Conservation (phyloP, 2,329 filamentous ascomycete genomes). For the Alternaria conjuncta region DNA sequence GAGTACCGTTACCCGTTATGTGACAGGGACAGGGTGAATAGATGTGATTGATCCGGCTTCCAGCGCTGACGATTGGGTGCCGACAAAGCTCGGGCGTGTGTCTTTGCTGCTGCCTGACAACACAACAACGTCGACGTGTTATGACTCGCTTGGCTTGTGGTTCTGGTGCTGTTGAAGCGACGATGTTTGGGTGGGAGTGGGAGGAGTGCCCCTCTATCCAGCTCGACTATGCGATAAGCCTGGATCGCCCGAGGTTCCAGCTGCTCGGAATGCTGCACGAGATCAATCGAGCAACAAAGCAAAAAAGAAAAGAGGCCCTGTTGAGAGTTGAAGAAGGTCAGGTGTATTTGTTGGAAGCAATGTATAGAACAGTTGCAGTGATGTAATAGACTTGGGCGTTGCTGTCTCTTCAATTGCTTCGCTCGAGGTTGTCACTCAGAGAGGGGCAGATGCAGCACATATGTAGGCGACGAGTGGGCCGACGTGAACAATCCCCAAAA, state of each 20-base stretch:
- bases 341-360: too few relatives aligned
- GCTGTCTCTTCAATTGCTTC: slow-evolving; percentile 7
- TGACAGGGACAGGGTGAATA: slow-evolving; percentile 41
- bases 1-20: slow-evolving; percentile 19
- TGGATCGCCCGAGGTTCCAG: slow-evolving; percentile 42
- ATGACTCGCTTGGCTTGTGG: slow-evolving; percentile 12
- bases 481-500: slow-evolving; percentile 32
- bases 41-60: slow-evolving; percentile 26
- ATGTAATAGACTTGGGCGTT: slow-evolving; percentile 15
- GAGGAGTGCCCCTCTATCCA: slow-evolving; percentile 30
- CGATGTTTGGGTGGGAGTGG: slow-evolving; percentile 8
- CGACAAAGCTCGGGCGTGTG: slow-evolving; percentile 29
- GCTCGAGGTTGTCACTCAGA: slow-evolving; percentile 23
- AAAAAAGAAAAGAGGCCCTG: not conserved
- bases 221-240: slow-evolving; percentile 39
- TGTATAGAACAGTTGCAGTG: not conserved
- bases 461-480: slow-evolving; percentile 39
- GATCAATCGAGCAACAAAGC: slow-evolving; percentile 10
- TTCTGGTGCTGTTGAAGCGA: slow-evolving; percentile 15
- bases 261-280: slow-evolving; percentile 24
- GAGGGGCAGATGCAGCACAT: slow-evolving; percentile 45
- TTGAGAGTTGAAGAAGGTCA: not conserved
- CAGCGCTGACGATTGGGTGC: slow-evolving; percentile 40
- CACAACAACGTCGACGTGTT: slow-evolving; percentile 21
- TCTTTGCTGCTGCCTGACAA: slow-evolving; percentile 40